Conservation (phyloP, 1,284 basidiomycete genomes). For the Ceratobasidium theobromae region DNA sequence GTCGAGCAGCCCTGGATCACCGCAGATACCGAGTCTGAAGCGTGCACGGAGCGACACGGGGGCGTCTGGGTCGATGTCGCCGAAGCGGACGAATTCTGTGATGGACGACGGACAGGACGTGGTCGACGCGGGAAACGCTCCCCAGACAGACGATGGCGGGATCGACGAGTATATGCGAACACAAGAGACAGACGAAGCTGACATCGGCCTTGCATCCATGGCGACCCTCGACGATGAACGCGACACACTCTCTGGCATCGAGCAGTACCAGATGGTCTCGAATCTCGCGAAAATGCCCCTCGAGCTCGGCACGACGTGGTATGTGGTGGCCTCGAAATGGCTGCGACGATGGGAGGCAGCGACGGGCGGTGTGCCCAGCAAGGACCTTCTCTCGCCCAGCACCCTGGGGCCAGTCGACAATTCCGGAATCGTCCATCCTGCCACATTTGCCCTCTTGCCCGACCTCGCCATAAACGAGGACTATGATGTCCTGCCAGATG, state of each 20-base stretch:
- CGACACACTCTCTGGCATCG: constrained; percentile 45
- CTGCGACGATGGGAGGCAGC: constrained; percentile 72
- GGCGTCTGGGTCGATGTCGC: constrained; percentile 8
- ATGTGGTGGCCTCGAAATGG: constrained; percentile 70
- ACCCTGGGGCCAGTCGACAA: constrained; percentile 77
- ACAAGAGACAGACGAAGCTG: constrained; percentile 52
- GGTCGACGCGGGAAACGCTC: constrained; percentile 40
- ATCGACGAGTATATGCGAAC: constrained; percentile 74
- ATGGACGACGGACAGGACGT: not conserved
- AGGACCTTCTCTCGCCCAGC: not conserved
- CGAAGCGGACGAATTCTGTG: constrained; percentile 6
- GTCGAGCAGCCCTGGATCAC: constrained; percentile 13
- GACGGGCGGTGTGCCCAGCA: constrained; percentile 57
- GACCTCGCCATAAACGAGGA: constrained; percentile 55
- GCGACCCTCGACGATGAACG: constrained; percentile 38
- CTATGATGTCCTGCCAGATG: constrained; percentile 75
- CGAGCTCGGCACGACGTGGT: constrained; percentile 73
- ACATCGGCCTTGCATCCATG: constrained; percentile 19
- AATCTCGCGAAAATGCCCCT: constrained; percentile 53
- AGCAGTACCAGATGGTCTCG: constrained; percentile 56
- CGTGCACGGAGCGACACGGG: constrained; percentile 11
- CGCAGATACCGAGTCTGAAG: not conserved
- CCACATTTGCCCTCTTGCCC: constrained; percentile 37
- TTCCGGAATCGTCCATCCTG: constrained; percentile 55
- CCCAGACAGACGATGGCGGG: constrained; percentile 44